Evolutionary conservation across 169 alveolate species (phyloP).

Genomic region (Plasmodium falciparum): DNA sequence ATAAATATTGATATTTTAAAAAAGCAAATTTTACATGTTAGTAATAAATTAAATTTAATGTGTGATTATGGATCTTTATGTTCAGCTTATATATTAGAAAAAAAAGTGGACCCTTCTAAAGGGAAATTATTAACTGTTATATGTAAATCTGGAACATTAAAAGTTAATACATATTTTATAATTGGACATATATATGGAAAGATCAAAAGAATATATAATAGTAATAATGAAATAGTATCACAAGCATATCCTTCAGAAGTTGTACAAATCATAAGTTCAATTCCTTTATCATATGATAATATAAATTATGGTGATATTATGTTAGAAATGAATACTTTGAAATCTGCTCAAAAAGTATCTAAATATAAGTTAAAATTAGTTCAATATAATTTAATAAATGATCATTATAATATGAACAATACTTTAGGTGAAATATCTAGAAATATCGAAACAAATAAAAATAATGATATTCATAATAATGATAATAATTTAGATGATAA

Average conservation of each 20-base stretch:
- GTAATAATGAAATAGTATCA: slow-evolving; percentile 53
- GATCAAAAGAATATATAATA: slow-evolving; percentile 75
- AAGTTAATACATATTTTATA: slow-evolving; percentile 70
- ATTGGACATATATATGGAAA: slow-evolving; percentile 59
- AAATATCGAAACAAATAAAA: no score
- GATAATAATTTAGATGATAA: no score
- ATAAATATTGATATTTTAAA: slow-evolving; percentile 86
- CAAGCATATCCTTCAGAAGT: slow-evolving; percentile 84
- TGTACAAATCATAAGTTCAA: slow-evolving; percentile 77
- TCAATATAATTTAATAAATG: slow-evolving; percentile 77
- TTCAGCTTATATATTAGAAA: slow-evolving; percentile 84
- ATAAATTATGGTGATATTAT: slow-evolving; percentile 80
- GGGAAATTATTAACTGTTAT: slow-evolving; percentile 81
- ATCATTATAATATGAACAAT: neutral
- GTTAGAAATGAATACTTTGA: slow-evolving; percentile 83
- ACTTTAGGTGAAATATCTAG: no score
- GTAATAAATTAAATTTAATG: slow-evolving; percentile 83
- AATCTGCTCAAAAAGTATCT: slow-evolving; percentile 78
- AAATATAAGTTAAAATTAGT: slow-evolving; percentile 85
- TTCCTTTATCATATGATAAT: slow-evolving; percentile 27
- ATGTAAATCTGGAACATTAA: slow-evolving; percentile 79
- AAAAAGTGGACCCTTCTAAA: slow-evolving; percentile 76
- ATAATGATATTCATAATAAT: no score
- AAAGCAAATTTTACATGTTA: slow-evolving; percentile 82
- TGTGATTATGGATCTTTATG: slow-evolving; percentile 78